A percentile compares a stretch with the other conserved stretches of the same genome.
phyloP scores from a whole-genome alignment of 2,329 filamentous ascomycete species.

The Talaromyces sp. region DNA sequence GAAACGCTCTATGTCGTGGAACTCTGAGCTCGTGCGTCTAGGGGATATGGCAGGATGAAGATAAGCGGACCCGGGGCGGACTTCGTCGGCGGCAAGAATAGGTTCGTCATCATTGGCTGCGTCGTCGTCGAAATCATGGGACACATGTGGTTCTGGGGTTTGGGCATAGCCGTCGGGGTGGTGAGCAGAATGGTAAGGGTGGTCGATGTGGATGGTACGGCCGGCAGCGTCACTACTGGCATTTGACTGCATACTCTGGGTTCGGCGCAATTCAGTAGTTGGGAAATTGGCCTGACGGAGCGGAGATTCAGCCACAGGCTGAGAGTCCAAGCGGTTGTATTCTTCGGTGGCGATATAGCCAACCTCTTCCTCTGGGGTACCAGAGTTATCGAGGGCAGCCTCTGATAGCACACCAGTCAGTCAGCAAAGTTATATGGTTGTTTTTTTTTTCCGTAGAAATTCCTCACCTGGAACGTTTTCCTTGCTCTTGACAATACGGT shows the following conservation, averaged over 20 bases:
- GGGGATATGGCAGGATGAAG: constrained; percentile 81
- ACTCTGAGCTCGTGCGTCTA: constrained; percentile 54
- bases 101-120: constrained; percentile 64
- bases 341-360: constrained; percentile 85
- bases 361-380: constrained; percentile 85
- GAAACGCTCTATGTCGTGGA: constrained; percentile 31
- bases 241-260: constrained; percentile 14
- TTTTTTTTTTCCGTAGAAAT: background rate
- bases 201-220: constrained; percentile 71
- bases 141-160: constrained; percentile 40
- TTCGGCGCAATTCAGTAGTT: constrained; percentile 42
- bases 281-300: constrained; percentile 48
- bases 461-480: constrained; percentile 51
- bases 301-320: constrained; percentile 48
- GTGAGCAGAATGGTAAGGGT: constrained; percentile 46
- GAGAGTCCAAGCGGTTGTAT: constrained; percentile 63
- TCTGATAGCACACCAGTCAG: constrained; percentile 32
- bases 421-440: constrained; percentile 9
- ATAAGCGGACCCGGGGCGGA: constrained; percentile 63
- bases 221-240: constrained; percentile 17
- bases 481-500: constrained; percentile 68
- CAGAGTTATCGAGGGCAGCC: constrained; percentile 56
- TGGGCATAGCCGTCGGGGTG: constrained; percentile 47
- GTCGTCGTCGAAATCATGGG: constrained; percentile 42
- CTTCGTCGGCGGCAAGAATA: constrained; percentile 84